phyloP scores from a whole-genome alignment of 2,329 filamentous ascomycete species.

The Teratosphaeria viscida region DNA sequence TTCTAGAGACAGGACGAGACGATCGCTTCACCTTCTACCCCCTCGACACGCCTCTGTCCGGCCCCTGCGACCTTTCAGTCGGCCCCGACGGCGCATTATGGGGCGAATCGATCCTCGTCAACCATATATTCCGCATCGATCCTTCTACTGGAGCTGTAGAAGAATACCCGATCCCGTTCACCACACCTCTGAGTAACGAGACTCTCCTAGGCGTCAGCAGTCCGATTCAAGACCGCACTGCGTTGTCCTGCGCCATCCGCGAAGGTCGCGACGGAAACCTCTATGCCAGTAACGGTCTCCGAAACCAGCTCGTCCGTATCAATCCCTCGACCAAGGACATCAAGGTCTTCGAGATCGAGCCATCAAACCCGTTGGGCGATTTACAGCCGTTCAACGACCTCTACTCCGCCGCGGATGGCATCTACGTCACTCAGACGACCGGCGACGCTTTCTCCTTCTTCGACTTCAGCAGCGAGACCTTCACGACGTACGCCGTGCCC shows the following conservation, averaged over 20 bases:
- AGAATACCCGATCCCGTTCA: neutral
- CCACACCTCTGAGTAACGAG: neutral
- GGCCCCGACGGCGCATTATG: neutral
- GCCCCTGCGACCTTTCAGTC: neutral
- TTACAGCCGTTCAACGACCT: slow-evolving; percentile 16
- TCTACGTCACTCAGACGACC: slow-evolving; percentile 14
- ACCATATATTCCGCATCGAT: neutral
- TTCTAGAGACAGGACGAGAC: neutral
- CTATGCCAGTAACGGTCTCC: slow-evolving; percentile 13
- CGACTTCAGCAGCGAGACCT: slow-evolving; percentile 8
- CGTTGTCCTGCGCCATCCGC: neutral
- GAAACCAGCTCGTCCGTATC: slow-evolving; percentile 16
- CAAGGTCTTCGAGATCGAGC: slow-evolving; percentile 10
- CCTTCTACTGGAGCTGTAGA: neutral
- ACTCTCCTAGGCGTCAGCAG: neutral
- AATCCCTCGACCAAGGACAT: slow-evolving; percentile 7
- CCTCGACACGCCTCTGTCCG: neutral
- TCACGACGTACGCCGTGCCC: slow-evolving; percentile 10
- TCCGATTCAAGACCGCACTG: neutral
- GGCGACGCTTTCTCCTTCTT: slow-evolving; percentile 12
- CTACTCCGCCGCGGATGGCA: slow-evolving; percentile 9
- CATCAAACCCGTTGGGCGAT: slow-evolving; percentile 11
- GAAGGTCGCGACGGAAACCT: slow-evolving; percentile 11
- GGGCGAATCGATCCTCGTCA: neutral
- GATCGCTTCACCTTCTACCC: neutral